Evolutionary conservation across 2,329 filamentous ascomycete genomes (phyloP).

Genomic region (Penicillium rolfsii): DNA sequence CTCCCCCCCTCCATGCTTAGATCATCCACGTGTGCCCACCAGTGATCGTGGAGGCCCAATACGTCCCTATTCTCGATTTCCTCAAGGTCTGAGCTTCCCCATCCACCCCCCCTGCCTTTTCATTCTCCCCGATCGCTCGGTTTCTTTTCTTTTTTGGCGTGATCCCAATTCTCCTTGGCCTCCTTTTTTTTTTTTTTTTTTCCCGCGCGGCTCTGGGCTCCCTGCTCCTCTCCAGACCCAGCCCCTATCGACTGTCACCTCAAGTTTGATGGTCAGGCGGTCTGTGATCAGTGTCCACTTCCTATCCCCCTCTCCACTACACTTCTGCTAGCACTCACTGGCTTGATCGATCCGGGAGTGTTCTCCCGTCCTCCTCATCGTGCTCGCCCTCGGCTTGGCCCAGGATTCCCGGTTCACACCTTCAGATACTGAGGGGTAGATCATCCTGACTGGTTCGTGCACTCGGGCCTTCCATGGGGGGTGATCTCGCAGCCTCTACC

Average conservation of each 20-base stretch:
- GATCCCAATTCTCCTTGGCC: slow-evolving; percentile 1
- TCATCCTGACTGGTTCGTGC: slow-evolving; percentile 14
- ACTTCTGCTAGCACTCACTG: not conserved
- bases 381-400: not conserved
- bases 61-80: not conserved
- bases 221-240: not conserved
- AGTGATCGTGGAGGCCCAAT: slow-evolving; percentile 2
- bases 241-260: not conserved
- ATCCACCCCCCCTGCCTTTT: slow-evolving; percentile 2
- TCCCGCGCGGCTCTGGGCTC: slow-evolving; percentile 2
- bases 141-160: slow-evolving; percentile 3
- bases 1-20: slow-evolving; percentile 15
- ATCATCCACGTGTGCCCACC: slow-evolving; percentile 13
- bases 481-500: slow-evolving; percentile 11
- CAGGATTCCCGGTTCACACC: not conserved
- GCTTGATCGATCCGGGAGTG: not conserved
- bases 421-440: slow-evolving; percentile 2
- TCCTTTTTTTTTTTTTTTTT: too few species aligned
- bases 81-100: slow-evolving; percentile 21
- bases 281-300: not conserved
- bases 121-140: slow-evolving; percentile 1
- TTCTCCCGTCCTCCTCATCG: not conserved
- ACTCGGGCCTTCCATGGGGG: slow-evolving; percentile 1
- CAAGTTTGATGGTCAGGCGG: slow-evolving; percentile 1
- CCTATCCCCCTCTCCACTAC: not conserved